phyloP scores from a whole-genome alignment of 1,139 yeast genomes.

The Scheffersomyces cryptocercus region DNA sequence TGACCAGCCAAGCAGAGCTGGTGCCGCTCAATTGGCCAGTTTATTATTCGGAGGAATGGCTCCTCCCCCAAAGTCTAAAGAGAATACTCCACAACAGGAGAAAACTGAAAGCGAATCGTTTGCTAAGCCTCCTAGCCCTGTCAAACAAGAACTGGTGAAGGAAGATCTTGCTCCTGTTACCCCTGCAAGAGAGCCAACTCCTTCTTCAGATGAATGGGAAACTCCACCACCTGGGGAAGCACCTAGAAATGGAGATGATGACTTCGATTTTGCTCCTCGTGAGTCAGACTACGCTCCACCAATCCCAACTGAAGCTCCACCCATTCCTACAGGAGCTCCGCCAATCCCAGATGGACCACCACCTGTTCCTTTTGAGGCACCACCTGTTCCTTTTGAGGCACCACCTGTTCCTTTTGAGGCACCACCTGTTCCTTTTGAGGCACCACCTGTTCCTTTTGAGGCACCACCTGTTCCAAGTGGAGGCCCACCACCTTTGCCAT shows the following conservation, averaged over 20 bases:
- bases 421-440: too few species aligned
- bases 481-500: conserved; percentile 19
- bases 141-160: not conserved
- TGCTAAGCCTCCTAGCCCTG: conserved; percentile 1
- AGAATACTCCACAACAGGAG: conserved; percentile 8
- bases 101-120: conserved; percentile 6
- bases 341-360: conserved; percentile 21
- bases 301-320: conserved; percentile 8
- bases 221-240: not conserved
- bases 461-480: conserved; percentile 17
- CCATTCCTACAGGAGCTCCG: conserved; percentile 12
- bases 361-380: conserved; percentile 9
- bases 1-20: conserved; percentile 48
- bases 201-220: not conserved
- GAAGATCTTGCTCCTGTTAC: not conserved
- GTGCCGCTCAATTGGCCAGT: conserved; percentile 65
- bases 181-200: not conserved
- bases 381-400: conserved; percentile 15
- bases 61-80: conserved; percentile 29
- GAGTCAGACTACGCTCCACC: conserved; percentile 12
- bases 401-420: conserved; percentile 10
- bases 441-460: conserved; percentile 10
- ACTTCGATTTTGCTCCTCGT: conserved; percentile 11
- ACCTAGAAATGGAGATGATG: too few species aligned
- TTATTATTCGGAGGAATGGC: conserved; percentile 65